These are phyloP conservation scores for Calonectria multiphialidica DNA, from an alignment of 2,329 filamentous ascomycete genomes.

Conservation along the genomic window DNA sequence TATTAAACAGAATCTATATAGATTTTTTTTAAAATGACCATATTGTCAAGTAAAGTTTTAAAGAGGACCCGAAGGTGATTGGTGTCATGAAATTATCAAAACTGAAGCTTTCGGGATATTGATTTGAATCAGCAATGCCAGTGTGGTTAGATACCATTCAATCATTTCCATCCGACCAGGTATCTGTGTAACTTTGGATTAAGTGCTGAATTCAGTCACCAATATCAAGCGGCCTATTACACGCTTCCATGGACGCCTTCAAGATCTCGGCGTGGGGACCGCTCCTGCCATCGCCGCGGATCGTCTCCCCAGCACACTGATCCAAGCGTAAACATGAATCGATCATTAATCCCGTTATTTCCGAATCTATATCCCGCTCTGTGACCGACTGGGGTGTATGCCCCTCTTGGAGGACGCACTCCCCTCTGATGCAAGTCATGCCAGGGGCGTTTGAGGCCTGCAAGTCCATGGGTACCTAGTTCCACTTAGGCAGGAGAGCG, in stretches of 20 bases:
- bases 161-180: background rate
- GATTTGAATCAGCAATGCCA: background rate
- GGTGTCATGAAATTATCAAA: background rate
- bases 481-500: background rate
- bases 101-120: background rate
- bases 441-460: background rate
- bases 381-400: background rate
- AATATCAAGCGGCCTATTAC: background rate
- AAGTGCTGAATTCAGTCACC: background rate
- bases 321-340: background rate
- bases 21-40: no score
- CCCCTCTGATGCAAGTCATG: background rate
- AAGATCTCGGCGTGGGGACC: background rate
- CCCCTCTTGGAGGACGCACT: background rate
- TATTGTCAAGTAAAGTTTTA: background rate
- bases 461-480: background rate
- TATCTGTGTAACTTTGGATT: background rate
- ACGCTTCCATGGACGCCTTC: background rate
- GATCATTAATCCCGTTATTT: constrained; percentile 2
- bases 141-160: background rate
- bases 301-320: background rate
- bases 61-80: background rate
- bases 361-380: background rate
- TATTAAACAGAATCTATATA: no score
- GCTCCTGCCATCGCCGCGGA: background rate